Percentiles rank a stretch among this genome's conserved stretches.
Conservation (phyloP, 1,284 basidiomycete genomes). For the Trichosporon sp. region DNA sequence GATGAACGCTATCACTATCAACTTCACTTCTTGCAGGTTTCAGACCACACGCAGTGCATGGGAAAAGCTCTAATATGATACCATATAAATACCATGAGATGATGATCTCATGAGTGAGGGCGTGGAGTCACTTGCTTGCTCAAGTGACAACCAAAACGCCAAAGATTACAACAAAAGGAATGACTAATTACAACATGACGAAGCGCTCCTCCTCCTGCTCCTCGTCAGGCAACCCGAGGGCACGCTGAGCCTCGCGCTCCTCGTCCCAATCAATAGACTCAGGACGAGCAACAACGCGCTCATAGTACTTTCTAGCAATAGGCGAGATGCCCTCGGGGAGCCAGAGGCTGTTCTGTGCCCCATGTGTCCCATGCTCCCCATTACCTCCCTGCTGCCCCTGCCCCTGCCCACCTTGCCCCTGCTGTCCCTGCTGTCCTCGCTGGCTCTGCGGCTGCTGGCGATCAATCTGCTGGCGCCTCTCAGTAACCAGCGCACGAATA, state of each 20-base stretch:
- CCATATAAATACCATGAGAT: too few relatives aligned
- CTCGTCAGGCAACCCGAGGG: slow-evolving; percentile 34
- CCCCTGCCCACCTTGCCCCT: too few relatives aligned
- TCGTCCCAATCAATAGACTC: slow-evolving; percentile 47
- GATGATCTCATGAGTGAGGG: too few relatives aligned
- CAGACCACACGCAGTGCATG: neutral
- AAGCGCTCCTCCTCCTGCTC: slow-evolving; percentile 20
- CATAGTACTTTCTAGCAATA: slow-evolving; percentile 33
- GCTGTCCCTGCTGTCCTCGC: too few relatives aligned
- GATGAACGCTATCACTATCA: neutral
- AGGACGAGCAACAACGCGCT: slow-evolving; percentile 26
- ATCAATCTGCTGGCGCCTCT: neutral
- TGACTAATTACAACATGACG: neutral
- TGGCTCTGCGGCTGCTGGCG: neutral
- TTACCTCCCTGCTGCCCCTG: too few relatives aligned
- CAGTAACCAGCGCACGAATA: slow-evolving; percentile 33
- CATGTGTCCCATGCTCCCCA: too few relatives aligned
- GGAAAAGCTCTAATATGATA: neutral
- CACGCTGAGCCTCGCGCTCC: slow-evolving; percentile 41
- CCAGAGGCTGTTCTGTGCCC: too few relatives aligned
- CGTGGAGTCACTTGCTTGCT: too few relatives aligned
- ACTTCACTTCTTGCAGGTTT: neutral
- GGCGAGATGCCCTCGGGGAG: slow-evolving; percentile 29
- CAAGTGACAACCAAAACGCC: neutral
- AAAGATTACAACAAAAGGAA: slow-evolving; percentile 11